Percentiles rank a stretch among this genome's conserved stretches.
Conservation (phyloP, 1,284 basidiomycete genomes). For the Fomitopsis palustris region DNA sequence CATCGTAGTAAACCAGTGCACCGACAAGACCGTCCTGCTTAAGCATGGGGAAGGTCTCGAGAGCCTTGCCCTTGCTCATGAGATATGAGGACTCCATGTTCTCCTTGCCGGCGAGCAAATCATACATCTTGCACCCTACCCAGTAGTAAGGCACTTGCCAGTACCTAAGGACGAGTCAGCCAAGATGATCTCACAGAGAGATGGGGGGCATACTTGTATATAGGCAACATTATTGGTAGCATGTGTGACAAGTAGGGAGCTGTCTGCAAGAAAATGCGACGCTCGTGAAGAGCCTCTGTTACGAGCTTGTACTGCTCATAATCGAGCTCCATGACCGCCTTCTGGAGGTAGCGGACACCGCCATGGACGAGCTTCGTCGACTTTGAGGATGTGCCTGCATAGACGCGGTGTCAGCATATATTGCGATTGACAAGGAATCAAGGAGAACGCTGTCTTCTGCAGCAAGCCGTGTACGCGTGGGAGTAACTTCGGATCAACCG, state of each 20-base stretch:
- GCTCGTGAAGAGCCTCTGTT: constrained; percentile 89
- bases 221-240: constrained; percentile 92
- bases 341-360: constrained; percentile 95
- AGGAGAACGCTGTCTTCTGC: too few species aligned
- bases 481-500: neutral
- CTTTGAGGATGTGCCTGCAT: constrained; percentile 88
- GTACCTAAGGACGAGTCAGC: constrained; percentile 51
- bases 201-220: constrained; percentile 67
- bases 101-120: constrained; percentile 90
- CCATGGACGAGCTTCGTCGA: constrained; percentile 98
- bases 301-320: constrained; percentile 98
- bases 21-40: constrained; percentile 92
- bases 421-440: neutral
- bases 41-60: constrained; percentile 96
- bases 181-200: neutral
- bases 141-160: constrained; percentile 99
- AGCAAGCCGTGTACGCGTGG: neutral
- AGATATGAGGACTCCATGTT: constrained; percentile 97
- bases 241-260: constrained; percentile 92
- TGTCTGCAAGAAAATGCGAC: constrained; percentile 91
- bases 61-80: constrained; percentile 89
- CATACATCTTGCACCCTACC: constrained; percentile 96
- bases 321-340: constrained; percentile 94
- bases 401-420: neutral
- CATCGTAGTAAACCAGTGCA: constrained; percentile 96